Evolutionary conservation across 208 protist genomes (phyloP).

Genomic region (Acanthamoeba triangularis): DNA sequence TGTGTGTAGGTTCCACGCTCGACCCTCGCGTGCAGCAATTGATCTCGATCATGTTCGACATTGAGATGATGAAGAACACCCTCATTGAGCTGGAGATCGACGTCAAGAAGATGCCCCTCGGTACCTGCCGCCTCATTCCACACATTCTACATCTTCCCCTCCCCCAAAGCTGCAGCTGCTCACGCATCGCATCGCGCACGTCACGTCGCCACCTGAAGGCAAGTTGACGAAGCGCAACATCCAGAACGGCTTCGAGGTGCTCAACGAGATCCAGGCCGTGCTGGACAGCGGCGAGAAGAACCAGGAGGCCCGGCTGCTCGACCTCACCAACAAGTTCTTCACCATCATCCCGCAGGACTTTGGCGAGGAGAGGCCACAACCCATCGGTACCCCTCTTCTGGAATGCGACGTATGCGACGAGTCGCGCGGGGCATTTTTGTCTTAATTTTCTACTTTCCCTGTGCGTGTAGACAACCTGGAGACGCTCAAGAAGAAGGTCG

Average conservation of each 20-base stretch:
- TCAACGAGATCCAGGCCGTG: slow-evolving; percentile 7
- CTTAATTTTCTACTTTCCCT: neutral
- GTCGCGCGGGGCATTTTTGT: no score
- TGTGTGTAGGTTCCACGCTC: neutral
- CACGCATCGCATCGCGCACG: no score
- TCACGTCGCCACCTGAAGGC: neutral
- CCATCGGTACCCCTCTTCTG: neutral
- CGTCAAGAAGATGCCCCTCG: slow-evolving; percentile 57
- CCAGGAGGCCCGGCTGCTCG: neutral
- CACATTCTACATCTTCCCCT: neutral
- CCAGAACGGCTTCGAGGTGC: slow-evolving; percentile 33
- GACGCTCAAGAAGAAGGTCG: slow-evolving; percentile 12
- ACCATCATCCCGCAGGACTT: slow-evolving; percentile 48
- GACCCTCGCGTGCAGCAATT: slow-evolving; percentile 30
- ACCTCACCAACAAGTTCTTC: slow-evolving; percentile 45
- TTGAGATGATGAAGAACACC: slow-evolving; percentile 50
- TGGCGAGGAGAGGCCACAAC: neutral
- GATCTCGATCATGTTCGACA: slow-evolving; percentile 19
- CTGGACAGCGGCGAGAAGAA: neutral
- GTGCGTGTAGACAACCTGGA: neutral
- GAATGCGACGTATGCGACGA: neutral
- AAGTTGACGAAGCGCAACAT: slow-evolving; percentile 36
- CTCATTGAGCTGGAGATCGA: slow-evolving; percentile 42
- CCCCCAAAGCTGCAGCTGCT: neutral
- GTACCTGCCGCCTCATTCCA: neutral